Evolutionary conservation across 2,329 filamentous ascomycete species (phyloP), one percentile per base, ranked within the genome.

Genomic region (Aspergillus sp.): DNA sequence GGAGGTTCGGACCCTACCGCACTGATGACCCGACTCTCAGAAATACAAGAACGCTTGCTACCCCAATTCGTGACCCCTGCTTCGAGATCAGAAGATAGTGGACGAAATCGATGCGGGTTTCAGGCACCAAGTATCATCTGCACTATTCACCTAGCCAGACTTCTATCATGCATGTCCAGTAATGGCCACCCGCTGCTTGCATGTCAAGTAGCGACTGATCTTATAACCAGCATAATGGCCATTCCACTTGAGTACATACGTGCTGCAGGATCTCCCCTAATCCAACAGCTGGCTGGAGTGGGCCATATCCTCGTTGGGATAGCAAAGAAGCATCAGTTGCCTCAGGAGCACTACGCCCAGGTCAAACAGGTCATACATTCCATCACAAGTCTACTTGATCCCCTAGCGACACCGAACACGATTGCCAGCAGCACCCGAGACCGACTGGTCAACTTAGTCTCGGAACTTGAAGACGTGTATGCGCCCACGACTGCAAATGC

Each of bases 101-200:
- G 31, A 22, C 23, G 30, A n/a, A 57, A 57, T 41, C 47, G 54
- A 9, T 48, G 47, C 11, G 54, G 54, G 6, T 57, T 57, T 19
- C 54, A 57, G n/a, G 54, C 47, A 3, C 45, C 54, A 8, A 57
- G 50, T 25, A 57, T 57, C 2, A 50, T 57, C 22, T 57, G 54
- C 54, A 57, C 54, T 3, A 57, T 57, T 13, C 46, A 57, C 9
- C 49, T 52, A 4, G 54, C 47, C 25, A 30, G 54, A 28, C 30
- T 52, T 4, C 28, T 52, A 4, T 34, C 49, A 3, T 38, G 28
- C 30, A 34, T 52, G n/a, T 34, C 28, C n/a, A n/a, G 28, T 13
- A 11, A 52, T n/a, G 28, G 22, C 17, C 3, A 52, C 23, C 46
- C 46, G 46, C 41, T 30, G 28, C 22, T 46, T 2, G 53, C 53